Base-by-base conservation (phyloP, 495 filamentous ascomycete species). In the Penicillium diatomitis region DNA sequence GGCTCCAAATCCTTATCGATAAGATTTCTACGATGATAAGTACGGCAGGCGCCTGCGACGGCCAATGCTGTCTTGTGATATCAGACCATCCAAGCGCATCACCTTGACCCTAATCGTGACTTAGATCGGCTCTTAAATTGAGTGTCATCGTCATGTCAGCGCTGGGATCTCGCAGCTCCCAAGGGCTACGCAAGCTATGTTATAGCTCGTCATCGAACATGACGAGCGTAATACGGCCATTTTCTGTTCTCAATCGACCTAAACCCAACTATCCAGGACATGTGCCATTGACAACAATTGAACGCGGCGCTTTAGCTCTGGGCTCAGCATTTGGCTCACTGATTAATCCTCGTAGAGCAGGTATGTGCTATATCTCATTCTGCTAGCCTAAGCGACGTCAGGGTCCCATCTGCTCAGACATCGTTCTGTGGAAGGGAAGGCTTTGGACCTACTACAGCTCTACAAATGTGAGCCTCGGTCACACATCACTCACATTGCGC, bases 271-370 rank as follows among this genome's bases (percentile, higher is more conserved):
- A 98, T 75, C 82, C 86, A 0, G 87, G 87, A 61, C 94, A 99
- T 79, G 78, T 97, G 27, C 94, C 94, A 27, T 84, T 97, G 50
- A 91, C 83, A 8, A 67, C 66, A 8, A 52, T 88, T 41, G 91
- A 96, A 69, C 81, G 84, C 41, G 78, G 77, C 49, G 82, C 81
- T 27, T 76, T 98, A 1, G 87, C 90, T 9, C 60, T 91, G 45
- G 90, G 90, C 27, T 92, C 88, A 9, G 90, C 89, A 30, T 58
- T 96, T 7, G 77, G 82, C 44, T 87, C 87, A 38, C 74, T 97
- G 12, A 52, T 86, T 0, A 83, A 96, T 61, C 91, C 90, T 0
- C 71, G 85, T 46, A 79, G 94, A 60, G 87, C 76, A 61, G 86
- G 85, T 80, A 73, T 38, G 66, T 45, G 20, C 20, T 20, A 20